Evolutionary conservation across 257 asterid genomes (phyloP), one percentile per base, ranked within the genome.

Genomic region (Lithospermum erythrorhizon): DNA sequence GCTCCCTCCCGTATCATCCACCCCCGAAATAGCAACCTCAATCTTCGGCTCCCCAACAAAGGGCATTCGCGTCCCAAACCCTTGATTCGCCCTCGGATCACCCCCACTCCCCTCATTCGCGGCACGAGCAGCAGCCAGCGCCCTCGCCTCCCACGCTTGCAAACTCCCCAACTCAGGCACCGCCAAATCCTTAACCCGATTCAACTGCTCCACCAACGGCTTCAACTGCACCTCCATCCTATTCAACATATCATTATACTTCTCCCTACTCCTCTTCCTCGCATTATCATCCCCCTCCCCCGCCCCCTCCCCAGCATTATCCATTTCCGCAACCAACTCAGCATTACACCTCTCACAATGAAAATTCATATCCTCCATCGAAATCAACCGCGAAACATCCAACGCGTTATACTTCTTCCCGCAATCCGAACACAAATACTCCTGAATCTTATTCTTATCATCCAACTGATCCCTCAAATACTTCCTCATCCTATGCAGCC

Each of bases 181-280:
- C 58, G 89, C 72, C 77, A 93, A 86, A 79, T 93, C 96, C 80
- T 89, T 89, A 30, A 93, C 91, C 74, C 94, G 81, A 68, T 72
- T 79, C 29, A 93, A 89, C 81, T 83, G 97, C 59, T 86, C 97
- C 14, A 61, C 76, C 68, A 93, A 67, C 53, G 97, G 96, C 73
- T 87, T 93, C 58, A 93, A 83, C 61, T 87, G 99, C 71, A 91
- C 96, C 98, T 91, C 98, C 93, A 86, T 72, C 70, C 81, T 91
- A 64, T 72, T 53, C 45, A 88, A 93, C 90, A 81, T 79, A 74
- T 81, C 82, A 75, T 86, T 87, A 63, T 88, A 62, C 63, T 82
- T 86, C 66, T 91, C 98, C 21, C 84, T 85, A 48, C 83, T 87
- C 54, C 87, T 84, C 63, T 86, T 91, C 74, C 90, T 84, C 6